These are phyloP conservation scores for Zizania palustris DNA, from an alignment of 202 grass and related monocot genomes.

Conservation along the genomic window DNA sequence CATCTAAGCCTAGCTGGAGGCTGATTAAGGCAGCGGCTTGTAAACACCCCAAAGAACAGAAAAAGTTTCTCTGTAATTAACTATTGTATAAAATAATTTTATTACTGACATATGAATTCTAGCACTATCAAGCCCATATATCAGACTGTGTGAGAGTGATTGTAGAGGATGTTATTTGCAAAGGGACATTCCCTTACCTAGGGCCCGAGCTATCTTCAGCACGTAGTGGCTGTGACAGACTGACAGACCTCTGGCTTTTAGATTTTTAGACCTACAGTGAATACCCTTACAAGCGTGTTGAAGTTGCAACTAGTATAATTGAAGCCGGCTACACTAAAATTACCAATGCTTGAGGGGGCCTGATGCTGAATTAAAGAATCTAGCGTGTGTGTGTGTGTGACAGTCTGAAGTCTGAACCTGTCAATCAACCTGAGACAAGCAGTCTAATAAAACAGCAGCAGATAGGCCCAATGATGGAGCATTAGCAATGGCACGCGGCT, in stretches of 20 bases:
- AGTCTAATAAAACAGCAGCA: not conserved
- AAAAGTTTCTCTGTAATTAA: no score
- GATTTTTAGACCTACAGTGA: not conserved
- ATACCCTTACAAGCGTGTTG: not conserved
- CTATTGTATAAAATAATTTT: no score
- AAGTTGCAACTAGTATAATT: not conserved
- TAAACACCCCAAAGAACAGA: no score
- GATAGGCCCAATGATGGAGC: conserved; percentile 7
- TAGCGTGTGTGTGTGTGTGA: not conserved
- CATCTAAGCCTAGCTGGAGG: no score
- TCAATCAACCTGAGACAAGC: not conserved
- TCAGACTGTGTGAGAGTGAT: no score
- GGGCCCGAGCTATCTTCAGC: not conserved
- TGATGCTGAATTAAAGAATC: not conserved
- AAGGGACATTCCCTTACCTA: not conserved
- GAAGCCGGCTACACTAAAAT: not conserved
- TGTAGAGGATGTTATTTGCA: no score
- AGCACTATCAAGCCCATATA: no score
- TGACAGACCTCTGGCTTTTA: conserved; percentile 19
- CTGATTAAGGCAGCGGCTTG: no score
- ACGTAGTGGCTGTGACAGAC: no score
- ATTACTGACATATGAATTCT: no score
- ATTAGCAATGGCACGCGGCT: not conserved
- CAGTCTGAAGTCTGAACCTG: not conserved
- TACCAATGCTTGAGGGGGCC: not conserved